A percentile compares a stretch with the other conserved stretches of the same genome.
These are phyloP conservation scores for Corymbia calophylla DNA, from an alignment of 441 rosid species.

Conservation along the genomic window DNA sequence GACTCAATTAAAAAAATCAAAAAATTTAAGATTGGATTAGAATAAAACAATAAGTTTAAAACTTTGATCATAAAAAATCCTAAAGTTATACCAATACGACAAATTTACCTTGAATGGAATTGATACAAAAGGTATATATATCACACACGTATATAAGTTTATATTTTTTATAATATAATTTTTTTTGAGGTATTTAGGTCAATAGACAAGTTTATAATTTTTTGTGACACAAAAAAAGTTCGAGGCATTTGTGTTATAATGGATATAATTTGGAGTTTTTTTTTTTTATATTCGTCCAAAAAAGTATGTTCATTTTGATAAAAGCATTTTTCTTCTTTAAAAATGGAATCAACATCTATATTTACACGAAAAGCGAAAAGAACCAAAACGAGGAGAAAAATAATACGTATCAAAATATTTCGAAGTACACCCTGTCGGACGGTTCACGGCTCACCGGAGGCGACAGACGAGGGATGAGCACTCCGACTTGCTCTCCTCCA, in stretches of 20 bases:
- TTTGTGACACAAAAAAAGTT: too few relatives aligned
- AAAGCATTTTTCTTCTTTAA: background rate
- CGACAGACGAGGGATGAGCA: background rate
- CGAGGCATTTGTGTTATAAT: background rate
- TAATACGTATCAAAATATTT: background rate
- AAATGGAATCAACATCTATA: background rate
- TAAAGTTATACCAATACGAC: too few relatives aligned
- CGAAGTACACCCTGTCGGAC: accelerated
- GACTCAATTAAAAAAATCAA: too few relatives aligned
- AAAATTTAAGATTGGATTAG: too few relatives aligned
- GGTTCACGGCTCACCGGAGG: background rate
- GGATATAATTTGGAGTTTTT: too few relatives aligned
- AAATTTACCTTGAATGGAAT: too few relatives aligned
- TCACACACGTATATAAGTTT: too few relatives aligned
- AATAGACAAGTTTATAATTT: accelerated
- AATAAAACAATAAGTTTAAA: too few relatives aligned
- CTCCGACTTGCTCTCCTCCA: background rate
- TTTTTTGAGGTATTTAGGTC: accelerated
- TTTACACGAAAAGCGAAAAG: background rate
- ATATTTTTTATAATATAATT: too few relatives aligned
- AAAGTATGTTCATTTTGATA: background rate
- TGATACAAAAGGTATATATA: too few relatives aligned
- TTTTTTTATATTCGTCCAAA: background rate
- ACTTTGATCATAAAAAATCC: too few relatives aligned
- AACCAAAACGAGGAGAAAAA: background rate